A percentile compares a stretch with the other conserved stretches of the same genome.
These are phyloP conservation scores for Pestalotiopsis sp. DNA, from an alignment of 2,329 filamentous ascomycete genomes.

Conservation along the genomic window DNA sequence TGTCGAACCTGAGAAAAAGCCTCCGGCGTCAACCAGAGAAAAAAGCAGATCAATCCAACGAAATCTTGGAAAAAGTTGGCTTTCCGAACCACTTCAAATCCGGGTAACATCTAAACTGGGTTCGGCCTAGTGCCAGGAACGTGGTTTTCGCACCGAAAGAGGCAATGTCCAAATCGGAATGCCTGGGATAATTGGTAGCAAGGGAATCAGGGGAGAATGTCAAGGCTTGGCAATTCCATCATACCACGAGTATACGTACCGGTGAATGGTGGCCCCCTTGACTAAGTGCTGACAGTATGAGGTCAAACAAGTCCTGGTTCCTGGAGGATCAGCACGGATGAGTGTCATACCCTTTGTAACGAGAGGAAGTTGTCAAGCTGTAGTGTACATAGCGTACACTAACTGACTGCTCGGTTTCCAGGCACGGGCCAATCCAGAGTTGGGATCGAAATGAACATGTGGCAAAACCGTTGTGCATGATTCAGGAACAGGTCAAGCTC, in stretches of 20 bases:
- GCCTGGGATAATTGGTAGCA: background rate
- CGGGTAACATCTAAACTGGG: background rate
- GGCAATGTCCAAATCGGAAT: background rate
- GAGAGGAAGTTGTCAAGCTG: background rate
- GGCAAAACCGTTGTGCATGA: background rate
- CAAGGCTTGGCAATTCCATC: background rate
- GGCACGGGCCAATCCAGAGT: background rate
- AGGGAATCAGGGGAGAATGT: background rate
- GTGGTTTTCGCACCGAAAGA: background rate
- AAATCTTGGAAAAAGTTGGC: slow-evolving; percentile 5
- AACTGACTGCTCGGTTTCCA: background rate
- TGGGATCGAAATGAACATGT: background rate
- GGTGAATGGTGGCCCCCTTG: background rate
- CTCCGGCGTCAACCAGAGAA: background rate
- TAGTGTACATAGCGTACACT: too few relatives aligned
- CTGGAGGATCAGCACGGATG: background rate
- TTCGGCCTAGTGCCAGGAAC: slow-evolving; percentile 6
- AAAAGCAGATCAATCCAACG: background rate
- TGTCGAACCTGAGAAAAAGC: background rate
- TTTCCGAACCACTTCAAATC: background rate
- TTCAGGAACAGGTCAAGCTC: background rate
- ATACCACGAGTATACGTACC: background rate
- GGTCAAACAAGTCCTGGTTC: background rate
- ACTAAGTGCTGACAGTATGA: background rate
- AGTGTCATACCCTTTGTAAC: background rate